Base-by-base conservation (phyloP, 2,329 filamentous ascomycete species). In the Alternaria viburni region DNA sequence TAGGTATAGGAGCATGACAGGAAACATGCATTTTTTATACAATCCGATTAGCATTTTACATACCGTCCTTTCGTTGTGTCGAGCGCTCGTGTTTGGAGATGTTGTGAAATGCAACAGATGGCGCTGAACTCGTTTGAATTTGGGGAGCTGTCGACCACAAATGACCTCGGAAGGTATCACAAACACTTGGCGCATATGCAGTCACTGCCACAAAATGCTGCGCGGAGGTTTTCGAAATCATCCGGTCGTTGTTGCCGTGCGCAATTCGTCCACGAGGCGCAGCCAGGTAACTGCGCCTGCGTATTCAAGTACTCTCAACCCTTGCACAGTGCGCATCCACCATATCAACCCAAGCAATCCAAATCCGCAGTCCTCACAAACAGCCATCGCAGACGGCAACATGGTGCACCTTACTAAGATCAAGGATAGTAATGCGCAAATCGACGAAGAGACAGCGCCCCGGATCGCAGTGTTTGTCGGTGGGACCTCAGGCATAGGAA, bases 401-500 rank as follows among this genome's bases (percentile, higher is more conserved):
- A 55, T 60, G 50, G 50, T 60, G 6, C 25, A 28, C 12, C 25
- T 55, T 43, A 46, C 43, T 17, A 25, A 23, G 28, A 43, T 60
- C 30, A 60, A 23, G 49, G 17, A 60, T 19, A 47, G 51, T 25
- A 84, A 84, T 65, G 74, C 76, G 7, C 77, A 74, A 25, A 78
- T 85, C 69, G 80, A 77, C 67, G 77, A 80, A 52, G 62, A 69
- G 5, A 81, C 75, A 2, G 69, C 72, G 15, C 81, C 81, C 8
- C 78, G 69, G 13, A 73, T 83, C 43, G 74, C 81, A 59, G 77
- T 85, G 64, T 84, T 85, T 63, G 79, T 80, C 6, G 83, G 83
- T 36, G 83, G 79, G 11, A 85, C 83, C 1, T 81, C 82, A 3
- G 84, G 84, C 51, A 82, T 85, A 59, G 83, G 83, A 9, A 78